These are phyloP conservation scores for Dendryphion nanum DNA, from an alignment of 2,329 filamentous ascomycete genomes.

Conservation along the genomic window DNA sequence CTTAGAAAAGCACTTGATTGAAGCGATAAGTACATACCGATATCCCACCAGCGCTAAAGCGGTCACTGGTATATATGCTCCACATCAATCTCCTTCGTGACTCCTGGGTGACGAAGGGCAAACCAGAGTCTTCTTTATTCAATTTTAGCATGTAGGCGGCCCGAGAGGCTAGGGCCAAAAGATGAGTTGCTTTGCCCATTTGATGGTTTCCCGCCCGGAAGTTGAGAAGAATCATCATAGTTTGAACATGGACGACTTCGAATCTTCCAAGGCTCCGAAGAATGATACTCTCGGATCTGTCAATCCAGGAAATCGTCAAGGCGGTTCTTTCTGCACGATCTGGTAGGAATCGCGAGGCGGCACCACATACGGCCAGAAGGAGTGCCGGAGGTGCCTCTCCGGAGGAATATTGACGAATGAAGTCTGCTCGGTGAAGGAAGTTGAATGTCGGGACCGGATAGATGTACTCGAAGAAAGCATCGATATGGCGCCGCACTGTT, in stretches of 20 bases:
- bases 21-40: not conserved
- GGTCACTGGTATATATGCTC: not conserved
- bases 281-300: not conserved
- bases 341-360: constrained; percentile 6
- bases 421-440: constrained; percentile 11
- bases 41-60: not conserved
- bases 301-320: not conserved
- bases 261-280: constrained; percentile 2
- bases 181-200: constrained; percentile 2
- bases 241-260: constrained; percentile 1
- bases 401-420: constrained; percentile 3
- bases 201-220: constrained; percentile 4
- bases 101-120: constrained; percentile 7
- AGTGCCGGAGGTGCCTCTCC: constrained; percentile 1
- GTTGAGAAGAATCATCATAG: constrained; percentile 4
- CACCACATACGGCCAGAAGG: constrained; percentile 8
- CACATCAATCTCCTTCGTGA: constrained; percentile 8
- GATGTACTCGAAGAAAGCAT: constrained; percentile 10
- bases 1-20: too few relatives aligned
- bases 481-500: constrained; percentile 6
- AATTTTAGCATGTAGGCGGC: constrained; percentile 7
- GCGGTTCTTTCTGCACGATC: not conserved
- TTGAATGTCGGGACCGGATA: constrained; percentile 7
- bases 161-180: constrained; percentile 3
- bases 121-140: constrained; percentile 5